Conservation (phyloP, 1,284 basidiomycete genomes). For the Microbotryum silenes-acaulis region DNA sequence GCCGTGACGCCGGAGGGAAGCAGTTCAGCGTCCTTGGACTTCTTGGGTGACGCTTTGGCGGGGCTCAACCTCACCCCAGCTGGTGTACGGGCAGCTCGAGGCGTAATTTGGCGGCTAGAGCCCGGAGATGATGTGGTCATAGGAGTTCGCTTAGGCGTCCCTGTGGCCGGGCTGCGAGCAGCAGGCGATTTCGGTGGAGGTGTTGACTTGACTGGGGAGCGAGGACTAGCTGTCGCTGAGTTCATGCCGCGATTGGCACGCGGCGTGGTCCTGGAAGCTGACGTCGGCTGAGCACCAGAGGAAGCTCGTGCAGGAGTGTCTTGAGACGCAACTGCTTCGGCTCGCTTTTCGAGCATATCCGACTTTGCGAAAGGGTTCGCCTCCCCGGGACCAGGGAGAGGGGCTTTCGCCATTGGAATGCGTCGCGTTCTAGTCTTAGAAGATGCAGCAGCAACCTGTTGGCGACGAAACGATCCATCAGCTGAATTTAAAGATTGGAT, state of each 20-base stretch:
- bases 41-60: not conserved
- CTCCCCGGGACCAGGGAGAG: not conserved
- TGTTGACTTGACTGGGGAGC: too few relatives aligned
- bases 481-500: too few relatives aligned
- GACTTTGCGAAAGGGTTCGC: not conserved
- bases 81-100: not conserved
- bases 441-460: not conserved
- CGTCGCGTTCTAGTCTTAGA: too few relatives aligned
- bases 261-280: not conserved
- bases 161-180: too few relatives aligned
- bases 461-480: too few relatives aligned
- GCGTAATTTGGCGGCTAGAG: not conserved
- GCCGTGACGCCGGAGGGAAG: not conserved
- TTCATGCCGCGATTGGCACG: not conserved
- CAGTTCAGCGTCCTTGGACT: not conserved
- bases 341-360: not conserved
- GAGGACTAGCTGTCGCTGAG: too few relatives aligned
- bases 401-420: not conserved
- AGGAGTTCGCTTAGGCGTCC: too few relatives aligned
- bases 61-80: not conserved
- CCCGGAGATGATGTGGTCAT: too few relatives aligned
- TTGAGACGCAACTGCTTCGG: not conserved
- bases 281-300: not conserved
- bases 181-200: too few relatives aligned
- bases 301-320: not conserved